Evolutionary conservation across 2,329 filamentous ascomycete genomes (phyloP).

Genomic region (Penicillium sp.): DNA sequence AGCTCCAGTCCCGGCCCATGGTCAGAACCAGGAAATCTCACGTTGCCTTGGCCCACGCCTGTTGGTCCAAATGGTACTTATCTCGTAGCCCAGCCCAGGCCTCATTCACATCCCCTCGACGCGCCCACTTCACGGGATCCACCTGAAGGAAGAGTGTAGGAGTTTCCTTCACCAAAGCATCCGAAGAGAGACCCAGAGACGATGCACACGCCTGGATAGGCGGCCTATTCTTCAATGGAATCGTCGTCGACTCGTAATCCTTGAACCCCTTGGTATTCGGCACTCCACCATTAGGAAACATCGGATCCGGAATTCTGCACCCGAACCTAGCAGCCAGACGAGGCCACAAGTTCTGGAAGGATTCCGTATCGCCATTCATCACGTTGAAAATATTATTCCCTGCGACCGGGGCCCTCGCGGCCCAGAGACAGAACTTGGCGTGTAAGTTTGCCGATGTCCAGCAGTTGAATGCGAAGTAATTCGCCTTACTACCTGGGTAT

Average conservation of each 20-base stretch:
- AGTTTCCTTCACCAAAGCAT: background rate
- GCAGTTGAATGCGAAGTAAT: constrained; percentile 34
- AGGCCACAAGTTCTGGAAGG: constrained; percentile 42
- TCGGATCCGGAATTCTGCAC: constrained; percentile 25
- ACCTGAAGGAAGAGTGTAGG: constrained; percentile 26
- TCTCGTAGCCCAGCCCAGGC: constrained; percentile 38
- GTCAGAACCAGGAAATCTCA: constrained; percentile 45
- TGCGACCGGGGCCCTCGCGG: constrained; percentile 26
- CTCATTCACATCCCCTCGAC: constrained; percentile 36
- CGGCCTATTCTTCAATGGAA: background rate
- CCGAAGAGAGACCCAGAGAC: background rate
- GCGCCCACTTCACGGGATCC: constrained; percentile 42
- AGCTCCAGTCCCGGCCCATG: constrained; percentile 36
- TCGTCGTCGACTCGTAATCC: background rate
- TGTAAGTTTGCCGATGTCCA: constrained; percentile 34
- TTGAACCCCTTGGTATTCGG: background rate
- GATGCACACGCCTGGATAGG: background rate
- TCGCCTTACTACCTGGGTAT: constrained; percentile 34
- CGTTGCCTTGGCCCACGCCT: constrained; percentile 43
- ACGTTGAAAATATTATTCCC: constrained; percentile 44
- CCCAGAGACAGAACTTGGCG: constrained; percentile 38
- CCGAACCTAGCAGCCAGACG: constrained; percentile 37
- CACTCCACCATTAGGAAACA: constrained; percentile 23
- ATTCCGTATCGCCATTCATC: constrained; percentile 38
- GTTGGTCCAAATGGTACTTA: constrained; percentile 35